Conservation (phyloP, 2,329 filamentous ascomycete species). For the Curvularia spicifera region DNA sequence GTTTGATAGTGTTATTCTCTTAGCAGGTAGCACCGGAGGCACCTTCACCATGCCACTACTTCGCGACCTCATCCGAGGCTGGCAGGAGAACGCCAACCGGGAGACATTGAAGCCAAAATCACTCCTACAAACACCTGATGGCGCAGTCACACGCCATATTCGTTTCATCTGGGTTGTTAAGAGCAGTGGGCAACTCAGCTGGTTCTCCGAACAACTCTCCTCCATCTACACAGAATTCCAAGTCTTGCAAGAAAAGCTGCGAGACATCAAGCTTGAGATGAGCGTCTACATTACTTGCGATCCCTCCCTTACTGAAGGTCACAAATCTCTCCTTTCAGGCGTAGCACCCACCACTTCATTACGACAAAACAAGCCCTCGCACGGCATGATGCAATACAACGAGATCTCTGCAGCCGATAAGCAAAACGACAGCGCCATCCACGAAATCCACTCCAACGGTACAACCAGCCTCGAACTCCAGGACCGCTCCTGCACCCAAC, state of each 20-base stretch:
- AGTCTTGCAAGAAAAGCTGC: conserved; percentile 44
- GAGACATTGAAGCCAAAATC: conserved; percentile 8
- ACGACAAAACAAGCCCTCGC: conserved; percentile 11
- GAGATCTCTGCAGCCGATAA: conserved; percentile 20
- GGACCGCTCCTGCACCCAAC: conserved; percentile 37
- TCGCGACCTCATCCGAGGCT: conserved; percentile 61
- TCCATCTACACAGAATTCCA: conserved; percentile 54
- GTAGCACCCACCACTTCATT: conserved; percentile 19
- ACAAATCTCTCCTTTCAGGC: conserved; percentile 38
- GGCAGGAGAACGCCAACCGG: conserved; percentile 43
- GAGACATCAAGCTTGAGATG: conserved; percentile 57
- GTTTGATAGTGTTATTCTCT: conserved; percentile 66
- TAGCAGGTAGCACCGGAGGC: conserved; percentile 66
- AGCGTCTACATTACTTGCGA: conserved; percentile 64
- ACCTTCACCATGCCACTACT: conserved; percentile 65
- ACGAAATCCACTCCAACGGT: conserved; percentile 24
- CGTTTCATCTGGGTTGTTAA: conserved; percentile 67
- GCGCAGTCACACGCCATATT: conserved; percentile 57
- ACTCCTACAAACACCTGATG: conserved; percentile 26
- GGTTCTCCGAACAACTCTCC: conserved; percentile 61
- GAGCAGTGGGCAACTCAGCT: conserved; percentile 58
- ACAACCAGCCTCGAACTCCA: conserved; percentile 18
- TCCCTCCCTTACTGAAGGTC: conserved; percentile 54
- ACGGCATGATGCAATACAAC: conserved; percentile 29
- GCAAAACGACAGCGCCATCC: conserved; percentile 19